phyloP scores from a whole-genome alignment of 345 rosid genomes.

The Rhizophora apiculata region DNA sequence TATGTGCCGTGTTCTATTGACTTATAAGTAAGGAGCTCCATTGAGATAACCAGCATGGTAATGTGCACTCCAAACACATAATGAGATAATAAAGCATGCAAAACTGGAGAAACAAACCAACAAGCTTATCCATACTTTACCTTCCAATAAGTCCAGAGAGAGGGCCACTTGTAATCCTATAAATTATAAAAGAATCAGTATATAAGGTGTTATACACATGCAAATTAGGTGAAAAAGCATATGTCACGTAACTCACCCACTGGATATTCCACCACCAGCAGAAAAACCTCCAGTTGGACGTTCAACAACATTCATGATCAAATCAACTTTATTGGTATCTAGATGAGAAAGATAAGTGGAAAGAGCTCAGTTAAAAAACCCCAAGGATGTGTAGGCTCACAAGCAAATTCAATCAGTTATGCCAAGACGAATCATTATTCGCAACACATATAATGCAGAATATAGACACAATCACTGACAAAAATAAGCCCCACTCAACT shows the following conservation, averaged over 20 bases:
- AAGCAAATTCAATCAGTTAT: not conserved
- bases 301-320: constrained; percentile 90
- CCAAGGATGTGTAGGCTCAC: not conserved
- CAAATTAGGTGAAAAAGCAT: constrained; percentile 9
- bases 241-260: constrained; percentile 57
- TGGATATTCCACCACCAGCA: constrained; percentile 94
- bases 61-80: no score
- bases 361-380: not conserved
- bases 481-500: not conserved
- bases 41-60: no score
- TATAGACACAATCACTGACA: not conserved
- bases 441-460: not conserved
- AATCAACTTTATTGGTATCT: constrained; percentile 88
- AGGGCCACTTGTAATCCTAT: constrained; percentile 93
- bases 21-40: no score
- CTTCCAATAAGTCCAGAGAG: constrained; percentile 89
- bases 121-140: constrained; percentile 35
- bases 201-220: not conserved
- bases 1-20: no score
- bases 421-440: not conserved
- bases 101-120: constrained; percentile 7
- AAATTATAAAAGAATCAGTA: constrained; percentile 19
- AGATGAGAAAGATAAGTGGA: constrained; percentile 3
- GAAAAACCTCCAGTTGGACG: constrained; percentile 95
- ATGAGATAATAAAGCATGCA: not conserved